These are phyloP conservation scores for Emericellopsis terricola DNA, from an alignment of 495 filamentous ascomycete species.

Conservation along the genomic window DNA sequence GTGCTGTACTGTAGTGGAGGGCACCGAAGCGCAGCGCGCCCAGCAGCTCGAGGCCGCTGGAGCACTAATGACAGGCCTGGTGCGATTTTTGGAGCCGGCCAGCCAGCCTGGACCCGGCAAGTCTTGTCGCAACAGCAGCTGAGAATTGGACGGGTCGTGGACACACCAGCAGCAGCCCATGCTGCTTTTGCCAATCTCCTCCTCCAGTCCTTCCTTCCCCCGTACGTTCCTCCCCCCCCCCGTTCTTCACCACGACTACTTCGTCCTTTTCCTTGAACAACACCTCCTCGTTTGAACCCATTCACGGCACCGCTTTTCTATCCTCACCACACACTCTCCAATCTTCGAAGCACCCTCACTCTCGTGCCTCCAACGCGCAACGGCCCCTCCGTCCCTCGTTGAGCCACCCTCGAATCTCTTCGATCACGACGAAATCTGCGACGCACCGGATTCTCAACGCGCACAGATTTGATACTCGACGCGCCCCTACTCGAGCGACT, in stretches of 20 bases:
- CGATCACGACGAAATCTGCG: slow-evolving; percentile 1
- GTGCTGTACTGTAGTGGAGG: neutral
- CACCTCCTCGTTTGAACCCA: no score
- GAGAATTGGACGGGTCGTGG: no score
- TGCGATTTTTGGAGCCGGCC: neutral
- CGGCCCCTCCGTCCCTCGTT: slow-evolving; percentile 1
- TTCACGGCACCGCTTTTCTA: slow-evolving; percentile 1
- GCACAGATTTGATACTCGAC: neutral
- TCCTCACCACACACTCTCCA: slow-evolving; percentile 14
- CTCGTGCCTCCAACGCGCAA: slow-evolving; percentile 8
- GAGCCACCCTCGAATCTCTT: neutral
- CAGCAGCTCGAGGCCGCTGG: neutral
- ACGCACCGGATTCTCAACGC: slow-evolving; percentile 1
- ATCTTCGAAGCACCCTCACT: no score
- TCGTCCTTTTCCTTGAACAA: no score
- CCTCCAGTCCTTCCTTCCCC: slow-evolving; percentile 6
- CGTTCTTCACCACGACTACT: no score
- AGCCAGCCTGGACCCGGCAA: neutral
- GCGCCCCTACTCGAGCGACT: slow-evolving; percentile 2
- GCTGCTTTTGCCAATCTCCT: slow-evolving; percentile 5
- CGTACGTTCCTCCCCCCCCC: no score
- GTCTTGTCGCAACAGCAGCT: neutral
- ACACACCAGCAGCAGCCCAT: slow-evolving; percentile 4
- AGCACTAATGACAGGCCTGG: neutral
- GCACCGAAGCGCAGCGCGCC: neutral